These are phyloP conservation scores for Parasitella parasitica DNA, from an alignment of 371 early-diverging fungal genomes.

Conservation along the genomic window DNA sequence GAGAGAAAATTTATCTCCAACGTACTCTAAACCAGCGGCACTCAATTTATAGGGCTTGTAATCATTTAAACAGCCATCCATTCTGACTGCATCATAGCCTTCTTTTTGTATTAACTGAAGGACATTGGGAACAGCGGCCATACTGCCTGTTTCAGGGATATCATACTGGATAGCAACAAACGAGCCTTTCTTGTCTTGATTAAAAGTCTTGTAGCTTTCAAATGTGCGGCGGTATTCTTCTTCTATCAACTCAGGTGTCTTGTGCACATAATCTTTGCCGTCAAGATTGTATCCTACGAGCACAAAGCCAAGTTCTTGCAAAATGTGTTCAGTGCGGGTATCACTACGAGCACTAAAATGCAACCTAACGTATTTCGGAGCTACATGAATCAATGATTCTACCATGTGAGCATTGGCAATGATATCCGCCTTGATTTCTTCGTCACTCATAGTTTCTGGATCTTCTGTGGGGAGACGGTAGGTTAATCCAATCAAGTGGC, in stretches of 20 bases:
- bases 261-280: slow-evolving; percentile 51
- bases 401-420: slow-evolving; percentile 49
- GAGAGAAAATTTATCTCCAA: slow-evolving; percentile 46
- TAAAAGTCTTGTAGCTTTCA: slow-evolving; percentile 43
- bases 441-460: slow-evolving; percentile 43
- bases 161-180: slow-evolving; percentile 56
- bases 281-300: slow-evolving; percentile 56
- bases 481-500: slow-evolving; percentile 62
- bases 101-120: slow-evolving; percentile 41
- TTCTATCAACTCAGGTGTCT: slow-evolving; percentile 32
- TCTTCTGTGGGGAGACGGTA: slow-evolving; percentile 56
- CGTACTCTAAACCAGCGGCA: slow-evolving; percentile 20
- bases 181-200: slow-evolving; percentile 47
- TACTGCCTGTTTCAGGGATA: slow-evolving; percentile 53
- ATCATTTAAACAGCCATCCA: slow-evolving; percentile 58
- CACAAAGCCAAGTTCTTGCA: slow-evolving; percentile 50
- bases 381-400: slow-evolving; percentile 47
- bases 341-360: slow-evolving; percentile 52
- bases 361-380: slow-evolving; percentile 56
- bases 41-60: slow-evolving; percentile 53
- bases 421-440: slow-evolving; percentile 46
- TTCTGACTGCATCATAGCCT: slow-evolving; percentile 53
- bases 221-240: slow-evolving; percentile 43
- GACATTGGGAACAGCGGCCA: slow-evolving; percentile 42
- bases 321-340: slow-evolving; percentile 37